A percentile compares a stretch with the other conserved stretches of the same genome.
phyloP scores from a whole-genome alignment of 2,329 filamentous ascomycete species.

The Hysterium pulicare region DNA sequence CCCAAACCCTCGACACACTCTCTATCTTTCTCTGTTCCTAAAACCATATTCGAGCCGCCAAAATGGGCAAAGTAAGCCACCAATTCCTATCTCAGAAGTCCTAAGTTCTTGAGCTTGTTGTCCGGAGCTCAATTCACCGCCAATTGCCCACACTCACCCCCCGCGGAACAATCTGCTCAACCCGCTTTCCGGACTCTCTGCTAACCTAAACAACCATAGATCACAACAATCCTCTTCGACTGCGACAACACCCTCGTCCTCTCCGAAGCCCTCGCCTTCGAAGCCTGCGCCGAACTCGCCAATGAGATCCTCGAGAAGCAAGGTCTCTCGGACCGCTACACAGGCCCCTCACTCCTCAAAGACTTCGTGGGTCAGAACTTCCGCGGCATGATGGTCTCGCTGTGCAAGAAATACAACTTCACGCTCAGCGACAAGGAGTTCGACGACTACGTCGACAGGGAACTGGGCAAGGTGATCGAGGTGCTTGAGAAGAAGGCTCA shows the following conservation, averaged over 20 bases:
- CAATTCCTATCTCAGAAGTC: background rate
- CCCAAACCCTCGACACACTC: background rate
- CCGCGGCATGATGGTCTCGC: conserved; percentile 73
- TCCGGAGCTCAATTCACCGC: background rate
- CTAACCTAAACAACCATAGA: background rate
- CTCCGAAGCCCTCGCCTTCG: conserved; percentile 81
- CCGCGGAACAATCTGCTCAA: background rate
- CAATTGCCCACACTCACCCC: background rate
- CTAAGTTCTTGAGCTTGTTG: background rate
- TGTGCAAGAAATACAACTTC: conserved; percentile 70
- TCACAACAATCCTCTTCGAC: conserved; percentile 39
- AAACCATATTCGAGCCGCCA: background rate
- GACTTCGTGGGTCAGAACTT: conserved; percentile 90
- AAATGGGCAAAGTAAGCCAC: background rate
- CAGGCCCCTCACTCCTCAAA: conserved; percentile 67
- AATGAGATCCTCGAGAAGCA: conserved; percentile 72
- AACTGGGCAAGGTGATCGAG: conserved; percentile 76
- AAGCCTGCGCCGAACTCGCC: conserved; percentile 77
- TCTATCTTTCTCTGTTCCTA: background rate
- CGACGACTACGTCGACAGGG: conserved; percentile 66
- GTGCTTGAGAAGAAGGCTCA: conserved; percentile 64
- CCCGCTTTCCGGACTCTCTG: background rate
- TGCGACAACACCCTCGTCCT: conserved; percentile 83
- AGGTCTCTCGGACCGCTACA: conserved; percentile 64
- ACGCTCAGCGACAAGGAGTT: conserved; percentile 62